phyloP scores from a whole-genome alignment of 208 protist genomes.

The Trypanosoma caninum region DNA sequence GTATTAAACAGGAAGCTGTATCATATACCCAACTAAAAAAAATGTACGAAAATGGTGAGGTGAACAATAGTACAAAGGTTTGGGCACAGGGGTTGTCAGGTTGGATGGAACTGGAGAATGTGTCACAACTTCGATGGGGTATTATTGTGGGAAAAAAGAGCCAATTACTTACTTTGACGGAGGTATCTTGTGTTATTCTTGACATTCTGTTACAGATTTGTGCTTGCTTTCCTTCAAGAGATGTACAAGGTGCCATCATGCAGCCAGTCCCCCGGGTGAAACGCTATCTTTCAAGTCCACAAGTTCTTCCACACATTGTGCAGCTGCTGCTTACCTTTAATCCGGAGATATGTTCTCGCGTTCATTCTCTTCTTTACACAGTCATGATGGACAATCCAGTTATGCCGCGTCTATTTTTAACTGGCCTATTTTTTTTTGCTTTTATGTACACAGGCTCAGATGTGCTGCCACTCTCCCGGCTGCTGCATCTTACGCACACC shows the following conservation, averaged over 20 bases:
- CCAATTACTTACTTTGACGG: conserved; percentile 80
- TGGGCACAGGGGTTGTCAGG: conserved; percentile 95
- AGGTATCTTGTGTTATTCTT: conserved; percentile 86
- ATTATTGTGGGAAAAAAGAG: conserved; percentile 53
- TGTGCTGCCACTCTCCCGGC: conserved; percentile 81
- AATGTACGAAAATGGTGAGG: conserved; percentile 42
- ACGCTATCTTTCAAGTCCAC: conserved; percentile 72
- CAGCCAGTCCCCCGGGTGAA: conserved; percentile 92
- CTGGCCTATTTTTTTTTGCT: conserved; percentile 93
- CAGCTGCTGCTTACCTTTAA: conserved; percentile 94
- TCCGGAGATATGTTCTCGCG: conserved; percentile 70
- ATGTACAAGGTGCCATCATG: conserved; percentile 86
- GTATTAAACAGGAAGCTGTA: conserved; percentile 45
- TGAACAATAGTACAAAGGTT: conserved; percentile 67
- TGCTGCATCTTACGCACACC: conserved; percentile 82
- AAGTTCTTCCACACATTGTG: conserved; percentile 91
- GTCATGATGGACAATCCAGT: conserved; percentile 90
- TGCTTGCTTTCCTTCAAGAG: conserved; percentile 81
- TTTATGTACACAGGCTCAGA: conserved; percentile 94
- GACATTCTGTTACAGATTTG: conserved; percentile 90
- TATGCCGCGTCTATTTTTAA: conserved; percentile 84
- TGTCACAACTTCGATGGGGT: conserved; percentile 93
- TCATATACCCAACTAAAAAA: conserved; percentile 62
- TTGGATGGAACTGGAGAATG: conserved; percentile 79
- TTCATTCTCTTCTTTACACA: conserved; percentile 73